Base-by-base conservation (phyloP, 495 filamentous ascomycete species). In the Neurospora sp. region DNA sequence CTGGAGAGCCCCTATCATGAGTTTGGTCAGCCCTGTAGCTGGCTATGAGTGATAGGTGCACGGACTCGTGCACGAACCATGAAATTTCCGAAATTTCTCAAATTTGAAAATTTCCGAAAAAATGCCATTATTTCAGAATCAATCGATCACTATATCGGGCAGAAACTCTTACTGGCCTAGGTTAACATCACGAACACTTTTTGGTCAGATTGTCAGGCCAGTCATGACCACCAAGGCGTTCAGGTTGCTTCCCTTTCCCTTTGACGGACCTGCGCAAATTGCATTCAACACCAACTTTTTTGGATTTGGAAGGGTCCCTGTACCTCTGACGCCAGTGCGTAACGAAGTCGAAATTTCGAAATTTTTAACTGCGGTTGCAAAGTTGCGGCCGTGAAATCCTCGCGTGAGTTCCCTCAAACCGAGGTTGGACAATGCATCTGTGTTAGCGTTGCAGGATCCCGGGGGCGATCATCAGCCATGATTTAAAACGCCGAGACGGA, bases 381-480 rank as follows among this genome's bases (percentile, higher is more conserved):
- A 31, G 27, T 65, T 65, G 53, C 53, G 27, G 53, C 53, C 53
- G 53, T 65, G 53, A 35, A 65, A 65, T 65, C 53, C 53, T 65
- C 53, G 53, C 53, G 27, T 1, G 53, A 65, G 41, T 69, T 72
- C 74, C 75, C 12, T 69, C 69, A 72, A 59, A 59, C 75, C 75
- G 75, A 74, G 70, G 75, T 74, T 76, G 70, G 73, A 37, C 68
- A 48, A 41, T 8, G 61, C 69, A 17, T 40, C 35, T 3, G 31
- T 68, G 39, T 69, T 39, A 68, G 48, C 71, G 38, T 37, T 68
- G 38, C 35, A 41, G 48, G 69, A 74, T 74, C 48, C 74, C 41
- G 59, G 70, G 41, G 72, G 68, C 74, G 70, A 76, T 74, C 72
- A 68, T 22, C 70, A 53, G 70, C 41, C 44, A 44, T 59, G 35